Base-by-base conservation (phyloP, 257 asterid species). In the Lithospermum erythrorhizon region DNA sequence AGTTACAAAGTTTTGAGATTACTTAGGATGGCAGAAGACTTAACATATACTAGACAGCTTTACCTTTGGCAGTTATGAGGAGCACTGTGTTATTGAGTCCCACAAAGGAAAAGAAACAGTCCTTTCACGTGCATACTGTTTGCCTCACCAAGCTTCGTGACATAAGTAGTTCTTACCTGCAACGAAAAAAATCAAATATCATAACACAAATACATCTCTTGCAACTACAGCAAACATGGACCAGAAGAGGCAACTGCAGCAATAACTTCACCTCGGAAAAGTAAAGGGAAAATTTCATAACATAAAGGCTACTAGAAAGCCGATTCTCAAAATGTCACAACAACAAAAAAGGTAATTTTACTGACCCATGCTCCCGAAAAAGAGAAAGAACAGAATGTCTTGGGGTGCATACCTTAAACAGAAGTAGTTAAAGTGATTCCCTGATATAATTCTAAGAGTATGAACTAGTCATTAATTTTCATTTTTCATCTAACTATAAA, bases 51-150 rank as follows among this genome's bases (percentile, higher is more conserved):
- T 62, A 61, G 55, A 59, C 35, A 60, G 51, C 25, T 20, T 57
- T 73, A 91, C 98, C 98, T 91, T 78, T 86, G 72, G 87, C 96
- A 75, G n/a, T 88, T 80, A 72, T 91, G 95, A 63, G 98, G 98
- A 91, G 76, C 95, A 84, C 73, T 91, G 98, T 48, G 98, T 91
- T 68, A 91, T 88, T 49, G 98, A 91, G 77, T 91, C 98, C 98
- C 54, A 91, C 97, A 45, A n/a, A 91, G 86, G 67, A 88, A 91
- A 74, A n/a, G n/a, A n/a, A 91, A 86, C 55, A 91, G 73, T 81
- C 88, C 98, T 66, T 78, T 77, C 83, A 70, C 90, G 95, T 80
- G 94, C 49, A 74, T 74, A 69, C 87, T 86, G 55, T 89, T 64
- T n/a, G n/a, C n/a, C 67, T 91, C 98, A 45, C 48, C 89, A 91